Conservation (phyloP, 805 yeast genomes). For the Blastobotrys parvus region DNA sequence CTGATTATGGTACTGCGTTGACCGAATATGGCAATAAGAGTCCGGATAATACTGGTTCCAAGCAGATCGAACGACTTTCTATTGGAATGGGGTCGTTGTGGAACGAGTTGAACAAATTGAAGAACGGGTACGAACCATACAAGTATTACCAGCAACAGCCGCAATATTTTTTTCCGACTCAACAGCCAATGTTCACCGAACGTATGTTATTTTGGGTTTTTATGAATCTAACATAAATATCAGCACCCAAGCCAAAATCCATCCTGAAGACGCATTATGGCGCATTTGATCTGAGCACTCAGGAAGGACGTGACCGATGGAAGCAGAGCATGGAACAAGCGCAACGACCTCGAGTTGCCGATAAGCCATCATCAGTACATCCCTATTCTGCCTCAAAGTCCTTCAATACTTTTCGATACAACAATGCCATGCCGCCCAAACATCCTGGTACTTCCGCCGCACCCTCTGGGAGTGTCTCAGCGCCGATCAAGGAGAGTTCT, state of each 20-base stretch:
- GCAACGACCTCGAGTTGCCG: not conserved
- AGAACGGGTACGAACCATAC: not conserved
- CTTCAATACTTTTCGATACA: not conserved
- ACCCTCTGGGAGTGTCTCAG: not conserved
- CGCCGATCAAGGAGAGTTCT: no score
- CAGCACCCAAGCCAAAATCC: no score
- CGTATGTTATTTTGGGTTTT: not conserved
- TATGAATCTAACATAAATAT: no score
- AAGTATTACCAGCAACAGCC: not conserved
- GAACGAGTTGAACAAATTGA: not conserved
- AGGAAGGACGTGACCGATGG: conserved; percentile 11
- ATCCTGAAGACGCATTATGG: conserved; percentile 8
- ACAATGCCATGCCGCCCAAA: not conserved
- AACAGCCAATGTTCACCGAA: not conserved
- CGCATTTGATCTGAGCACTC: conserved; percentile 9
- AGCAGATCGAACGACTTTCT: not conserved
- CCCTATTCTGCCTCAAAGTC: not conserved
- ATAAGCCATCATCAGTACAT: not conserved
- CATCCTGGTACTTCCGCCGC: not conserved
- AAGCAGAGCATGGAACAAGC: not conserved
- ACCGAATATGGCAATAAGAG: not conserved
- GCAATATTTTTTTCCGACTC: not conserved
- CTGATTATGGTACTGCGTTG: not conserved
- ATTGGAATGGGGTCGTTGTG: conserved; percentile 1
- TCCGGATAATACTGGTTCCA: not conserved